A percentile compares a stretch with the other conserved stretches of the same genome.
Evolutionary conservation across 768 basidiomycete genomes (phyloP).

Genomic region (Tricholoma saponaceum): DNA sequence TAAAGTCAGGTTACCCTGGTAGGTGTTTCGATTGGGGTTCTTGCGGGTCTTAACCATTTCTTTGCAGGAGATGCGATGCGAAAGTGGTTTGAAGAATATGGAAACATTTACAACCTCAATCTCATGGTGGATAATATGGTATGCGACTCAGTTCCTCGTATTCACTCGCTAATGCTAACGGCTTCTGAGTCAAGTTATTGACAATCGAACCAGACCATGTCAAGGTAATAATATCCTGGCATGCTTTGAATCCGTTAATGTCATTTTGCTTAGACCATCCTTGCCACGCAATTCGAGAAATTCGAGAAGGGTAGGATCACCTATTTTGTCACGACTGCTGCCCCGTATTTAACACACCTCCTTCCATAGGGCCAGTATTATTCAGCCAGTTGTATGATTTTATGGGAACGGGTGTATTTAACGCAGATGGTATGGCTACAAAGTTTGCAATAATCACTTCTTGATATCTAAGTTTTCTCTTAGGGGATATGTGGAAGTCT

Average conservation of each 20-base stretch:
- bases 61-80: slow-evolving; percentile 27
- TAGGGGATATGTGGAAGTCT: slow-evolving; percentile 61
- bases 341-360: too few relatives aligned
- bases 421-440: neutral
- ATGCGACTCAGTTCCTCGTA: too few relatives aligned
- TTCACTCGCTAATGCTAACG: too few relatives aligned
- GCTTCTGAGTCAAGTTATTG: slow-evolving; percentile 24
- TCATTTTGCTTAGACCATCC: neutral
- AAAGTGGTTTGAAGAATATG: slow-evolving; percentile 20
- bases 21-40: slow-evolving; percentile 2
- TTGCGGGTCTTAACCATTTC: neutral
- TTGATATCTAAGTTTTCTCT: neutral
- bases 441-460: neutral
- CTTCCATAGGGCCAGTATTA: neutral
- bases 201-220: slow-evolving; percentile 38
- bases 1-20: slow-evolving; percentile 32
- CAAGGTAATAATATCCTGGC: slow-evolving; percentile 16
- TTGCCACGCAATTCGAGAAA: neutral
- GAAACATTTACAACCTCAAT: slow-evolving; percentile 21
- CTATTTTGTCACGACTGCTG: too few relatives aligned
- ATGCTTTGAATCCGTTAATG: slow-evolving; percentile 15
- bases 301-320: neutral
- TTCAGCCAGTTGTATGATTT: neutral
- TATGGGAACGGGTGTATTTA: neutral
- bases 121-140: slow-evolving; percentile 29